These are phyloP conservation scores for Trichoderma hamatum DNA, from an alignment of 2,329 filamentous ascomycete genomes.

Conservation along the genomic window DNA sequence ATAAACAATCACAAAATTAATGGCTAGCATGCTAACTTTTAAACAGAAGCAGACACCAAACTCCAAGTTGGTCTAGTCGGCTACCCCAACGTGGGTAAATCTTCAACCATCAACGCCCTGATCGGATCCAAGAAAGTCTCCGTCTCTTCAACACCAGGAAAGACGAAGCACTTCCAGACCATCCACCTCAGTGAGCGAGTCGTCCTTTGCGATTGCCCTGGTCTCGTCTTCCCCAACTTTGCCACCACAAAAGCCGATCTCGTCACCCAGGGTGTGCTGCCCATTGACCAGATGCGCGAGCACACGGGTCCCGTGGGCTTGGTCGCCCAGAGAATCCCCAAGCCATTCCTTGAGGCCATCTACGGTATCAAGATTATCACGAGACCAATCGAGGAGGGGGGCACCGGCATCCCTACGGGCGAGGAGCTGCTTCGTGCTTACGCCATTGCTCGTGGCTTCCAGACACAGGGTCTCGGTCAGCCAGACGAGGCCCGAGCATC, in stretches of 20 bases:
- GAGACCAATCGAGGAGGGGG: constrained; percentile 85
- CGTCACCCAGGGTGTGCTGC: constrained; percentile 90
- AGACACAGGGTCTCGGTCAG: constrained; percentile 84
- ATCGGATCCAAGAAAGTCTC: constrained; percentile 98
- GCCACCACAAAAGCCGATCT: constrained; percentile 95
- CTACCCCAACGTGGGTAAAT: constrained; percentile 99
- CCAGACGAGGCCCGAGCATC: constrained; percentile 93
- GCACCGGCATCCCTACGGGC: constrained; percentile 81
- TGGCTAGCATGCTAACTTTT: constrained; percentile 26
- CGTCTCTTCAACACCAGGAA: constrained; percentile 94
- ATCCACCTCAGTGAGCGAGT: constrained; percentile 90
- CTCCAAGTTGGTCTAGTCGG: constrained; percentile 91
- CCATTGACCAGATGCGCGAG: constrained; percentile 94
- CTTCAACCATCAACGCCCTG: constrained; percentile 98
- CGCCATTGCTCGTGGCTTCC: constrained; percentile 85
- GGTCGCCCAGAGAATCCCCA: constrained; percentile 82
- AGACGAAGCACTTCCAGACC: constrained; percentile 99
- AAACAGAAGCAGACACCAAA: constrained; percentile 59
- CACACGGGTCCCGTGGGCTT: constrained; percentile 84
- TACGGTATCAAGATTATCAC: constrained; percentile 90
- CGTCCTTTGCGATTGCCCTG: constrained; percentile 94
- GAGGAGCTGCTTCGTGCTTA: constrained; percentile 86
- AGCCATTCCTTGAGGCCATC: constrained; percentile 84
- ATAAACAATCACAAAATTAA: not conserved
- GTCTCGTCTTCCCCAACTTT: constrained; percentile 98